These are phyloP conservation scores for Pogostemon cablin DNA, from an alignment of 257 asterid genomes.

Conservation along the genomic window DNA sequence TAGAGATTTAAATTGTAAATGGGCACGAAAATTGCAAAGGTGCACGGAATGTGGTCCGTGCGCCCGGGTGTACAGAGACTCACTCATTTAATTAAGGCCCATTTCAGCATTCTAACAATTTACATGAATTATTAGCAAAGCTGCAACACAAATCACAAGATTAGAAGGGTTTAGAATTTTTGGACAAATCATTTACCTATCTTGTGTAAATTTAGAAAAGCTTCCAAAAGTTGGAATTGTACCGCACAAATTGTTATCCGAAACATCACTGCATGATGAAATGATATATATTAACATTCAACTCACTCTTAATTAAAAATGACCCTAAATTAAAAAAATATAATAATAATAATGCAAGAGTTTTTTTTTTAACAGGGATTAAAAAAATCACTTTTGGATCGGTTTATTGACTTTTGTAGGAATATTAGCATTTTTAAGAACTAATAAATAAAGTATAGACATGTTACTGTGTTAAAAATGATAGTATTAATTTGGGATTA, in stretches of 20 bases:
- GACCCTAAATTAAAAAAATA: neutral
- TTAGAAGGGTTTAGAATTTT: neutral
- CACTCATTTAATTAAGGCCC: neutral
- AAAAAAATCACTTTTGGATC: too few relatives aligned
- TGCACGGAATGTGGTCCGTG: too few relatives aligned
- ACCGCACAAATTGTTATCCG: conserved; percentile 65
- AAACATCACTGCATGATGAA: conserved; percentile 51
- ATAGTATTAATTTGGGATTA: too few relatives aligned
- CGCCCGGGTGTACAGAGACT: too few relatives aligned
- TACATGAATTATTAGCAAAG: conserved; percentile 55
- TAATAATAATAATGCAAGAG: too few relatives aligned
- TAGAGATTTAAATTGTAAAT: too few relatives aligned
- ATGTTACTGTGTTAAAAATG: too few relatives aligned
- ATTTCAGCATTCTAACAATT: neutral
- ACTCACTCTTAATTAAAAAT: neutral
- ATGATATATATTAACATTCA: neutral
- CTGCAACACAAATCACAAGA: conserved; percentile 33
- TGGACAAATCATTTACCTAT: conserved; percentile 41
- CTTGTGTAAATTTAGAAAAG: conserved; percentile 57
- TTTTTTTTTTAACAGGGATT: too few relatives aligned
- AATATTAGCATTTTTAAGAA: too few relatives aligned
- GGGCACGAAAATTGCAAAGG: too few relatives aligned
- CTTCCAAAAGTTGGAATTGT: conserved; percentile 59
- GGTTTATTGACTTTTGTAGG: too few relatives aligned
- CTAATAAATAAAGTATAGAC: too few relatives aligned